Base-by-base conservation (phyloP, 2,329 filamentous ascomycete species). In the Aspergillus sp. region DNA sequence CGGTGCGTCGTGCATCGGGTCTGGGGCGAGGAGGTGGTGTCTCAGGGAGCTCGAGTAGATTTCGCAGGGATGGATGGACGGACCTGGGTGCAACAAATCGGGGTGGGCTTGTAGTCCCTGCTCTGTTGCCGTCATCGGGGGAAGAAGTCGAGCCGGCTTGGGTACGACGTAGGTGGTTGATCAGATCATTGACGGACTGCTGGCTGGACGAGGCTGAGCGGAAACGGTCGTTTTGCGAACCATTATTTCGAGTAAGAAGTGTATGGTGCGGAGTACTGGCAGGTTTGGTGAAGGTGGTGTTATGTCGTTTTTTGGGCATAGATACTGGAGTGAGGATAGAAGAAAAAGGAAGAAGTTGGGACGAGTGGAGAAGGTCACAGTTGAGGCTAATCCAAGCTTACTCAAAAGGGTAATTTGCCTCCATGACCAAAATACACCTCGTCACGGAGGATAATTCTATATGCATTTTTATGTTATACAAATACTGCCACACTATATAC, bases 251-350 rank as follows among this genome's bases (percentile, higher is more conserved):
- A 38, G 50, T 38, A 6, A 51, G 51, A 30, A 71, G 58, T 4
- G 68, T 65, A 42, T 65, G 69, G 50, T 73, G 71, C 38, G 63
- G 61, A 12, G 65, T 65, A 42, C 55, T 66, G 33, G 56, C 56
- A 32, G 72, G 71, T 48, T 73, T 75, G 42, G 62, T 55, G 43
- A 63, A 61, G 26, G 64, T 53, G 28, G 56, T 52, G 36, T 64
- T 66, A 45, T 64, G 63, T 57, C 71, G 64, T 57, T 74, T 74
- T 61, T 73, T 74, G 57, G 72, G 71, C 72, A 75, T 75, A 59
- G 54, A 56, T 39, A 19, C 36, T 39, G 36, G 36, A 55, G 47
- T 45, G 34, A 48, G 45, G 46, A 29, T 42, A 27, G 43, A 29
- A 29, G 41, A 19, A 19, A 28, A 43, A 41, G n/a, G 43, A 32